Evolutionary conservation across 129 eudicot genomes (phyloP).

Genomic region (Helianthus tuberosus): DNA sequence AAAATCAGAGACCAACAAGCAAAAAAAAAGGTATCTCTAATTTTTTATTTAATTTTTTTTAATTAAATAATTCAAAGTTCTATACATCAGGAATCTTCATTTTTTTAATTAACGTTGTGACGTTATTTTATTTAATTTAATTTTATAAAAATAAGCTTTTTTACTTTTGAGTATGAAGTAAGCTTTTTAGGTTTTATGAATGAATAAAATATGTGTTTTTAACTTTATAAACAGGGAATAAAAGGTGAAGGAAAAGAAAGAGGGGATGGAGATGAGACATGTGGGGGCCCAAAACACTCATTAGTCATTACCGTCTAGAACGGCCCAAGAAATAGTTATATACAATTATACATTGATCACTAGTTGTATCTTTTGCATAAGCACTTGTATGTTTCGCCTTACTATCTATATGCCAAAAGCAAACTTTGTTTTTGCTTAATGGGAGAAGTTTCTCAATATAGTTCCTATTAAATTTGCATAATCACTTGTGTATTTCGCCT

Average conservation of each 20-base stretch:
- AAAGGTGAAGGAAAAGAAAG: not conserved
- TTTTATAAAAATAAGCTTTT: not conserved
- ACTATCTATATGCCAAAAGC: not conserved
- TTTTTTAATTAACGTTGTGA: not conserved
- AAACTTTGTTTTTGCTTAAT: conserved; percentile 3
- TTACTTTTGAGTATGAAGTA: too few species aligned
- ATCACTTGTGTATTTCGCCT: too few species aligned
- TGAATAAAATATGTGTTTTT: not conserved
- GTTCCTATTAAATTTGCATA: not conserved
- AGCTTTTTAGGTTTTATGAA: too few species aligned
- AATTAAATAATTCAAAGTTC: conserved; percentile 11
- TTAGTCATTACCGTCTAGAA: not conserved
- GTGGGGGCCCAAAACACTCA: not conserved
- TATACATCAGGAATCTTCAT: conserved; percentile 18
- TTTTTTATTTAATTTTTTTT: not conserved
- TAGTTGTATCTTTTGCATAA: not conserved
- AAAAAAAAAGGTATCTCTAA: conserved; percentile 22
- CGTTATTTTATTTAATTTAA: not conserved
- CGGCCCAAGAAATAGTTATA: not conserved
- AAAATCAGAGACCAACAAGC: conserved; percentile 25
- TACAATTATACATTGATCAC: not conserved
- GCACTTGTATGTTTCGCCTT: not conserved
- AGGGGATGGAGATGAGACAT: not conserved
- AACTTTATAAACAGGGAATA: not conserved
- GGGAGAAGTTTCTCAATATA: not conserved